Conservation (phyloP, 2,329 filamentous ascomycete species). For the Orbilia blumenaviensis region DNA sequence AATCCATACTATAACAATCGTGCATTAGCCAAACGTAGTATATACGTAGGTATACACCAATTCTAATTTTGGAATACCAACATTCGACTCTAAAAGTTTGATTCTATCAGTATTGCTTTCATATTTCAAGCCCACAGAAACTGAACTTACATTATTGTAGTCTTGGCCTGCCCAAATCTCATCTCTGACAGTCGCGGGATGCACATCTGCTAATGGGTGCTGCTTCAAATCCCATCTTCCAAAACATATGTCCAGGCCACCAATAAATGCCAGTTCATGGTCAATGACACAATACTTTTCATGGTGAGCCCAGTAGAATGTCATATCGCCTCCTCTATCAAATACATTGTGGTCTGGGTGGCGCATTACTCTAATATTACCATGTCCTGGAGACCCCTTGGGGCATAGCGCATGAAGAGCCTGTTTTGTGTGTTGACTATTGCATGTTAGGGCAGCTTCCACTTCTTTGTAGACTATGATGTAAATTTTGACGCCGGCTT, state of each 20-base stretch:
- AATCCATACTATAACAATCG: conserved; percentile 72
- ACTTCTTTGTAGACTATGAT: conserved; percentile 92
- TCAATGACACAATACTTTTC: conserved; percentile 98
- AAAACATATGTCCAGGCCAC: conserved; percentile 93
- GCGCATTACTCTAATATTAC: conserved; percentile 87
- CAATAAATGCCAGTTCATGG: conserved; percentile 89
- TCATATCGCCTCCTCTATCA: conserved; percentile 94
- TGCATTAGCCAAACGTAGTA: conserved; percentile 59
- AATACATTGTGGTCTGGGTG: conserved; percentile 96
- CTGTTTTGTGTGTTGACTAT: conserved; percentile 91
- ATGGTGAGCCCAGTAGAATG: conserved; percentile 97
- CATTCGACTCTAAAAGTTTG: conserved; percentile 35
- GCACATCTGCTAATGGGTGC: conserved; percentile 84
- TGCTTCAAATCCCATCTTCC: conserved; percentile 91
- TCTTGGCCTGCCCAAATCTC: conserved; percentile 96
- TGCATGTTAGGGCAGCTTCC: conserved; percentile 83
- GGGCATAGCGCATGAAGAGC: conserved; percentile 81
- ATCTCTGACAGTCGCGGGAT: conserved; percentile 80
- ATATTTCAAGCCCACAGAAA: background rate
- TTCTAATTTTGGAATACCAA: background rate
- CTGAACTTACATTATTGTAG: conserved; percentile 73
- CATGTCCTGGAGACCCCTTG: conserved; percentile 79
- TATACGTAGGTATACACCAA: conserved; percentile 79
- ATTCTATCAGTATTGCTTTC: background rate
- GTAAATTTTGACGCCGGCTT: conserved; percentile 93